A percentile compares a stretch with the other conserved stretches of the same genome.
Conservation (phyloP, 805 yeast genomes). For the Monosporozyma solicola region DNA sequence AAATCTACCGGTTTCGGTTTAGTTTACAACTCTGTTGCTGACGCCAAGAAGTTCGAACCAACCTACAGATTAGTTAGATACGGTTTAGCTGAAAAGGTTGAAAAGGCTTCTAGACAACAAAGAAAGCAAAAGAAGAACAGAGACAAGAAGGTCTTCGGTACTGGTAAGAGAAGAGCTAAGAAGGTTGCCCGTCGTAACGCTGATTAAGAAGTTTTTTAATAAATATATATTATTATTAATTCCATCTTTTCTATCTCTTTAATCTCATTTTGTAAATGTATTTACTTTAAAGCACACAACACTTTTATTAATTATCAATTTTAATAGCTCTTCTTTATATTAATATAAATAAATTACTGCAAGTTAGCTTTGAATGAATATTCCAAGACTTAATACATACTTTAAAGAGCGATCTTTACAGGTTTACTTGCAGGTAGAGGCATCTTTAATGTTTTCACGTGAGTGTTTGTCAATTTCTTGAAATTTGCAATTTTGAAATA, state of each 20-base stretch:
- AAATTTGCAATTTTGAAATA: background rate
- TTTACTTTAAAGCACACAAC: slow-evolving; percentile 1
- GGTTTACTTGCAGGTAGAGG: no score
- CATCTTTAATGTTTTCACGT: background rate
- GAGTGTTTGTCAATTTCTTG: background rate
- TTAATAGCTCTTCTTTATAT: background rate
- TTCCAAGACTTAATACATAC: no score
- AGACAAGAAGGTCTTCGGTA: slow-evolving; percentile 98
- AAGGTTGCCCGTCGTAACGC: slow-evolving; percentile 83
- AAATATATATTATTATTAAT: background rate
- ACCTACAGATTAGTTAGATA: slow-evolving; percentile 97
- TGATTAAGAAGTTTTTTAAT: slow-evolving; percentile 40
- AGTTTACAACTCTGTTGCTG: slow-evolving; percentile 95
- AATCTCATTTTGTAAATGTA: slow-evolving; percentile 1
- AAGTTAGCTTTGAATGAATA: no score
- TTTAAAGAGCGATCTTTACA: no score
- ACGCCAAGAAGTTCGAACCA: slow-evolving; percentile 98
- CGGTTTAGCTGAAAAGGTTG: slow-evolving; percentile 94
- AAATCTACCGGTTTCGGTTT: slow-evolving; percentile 99
- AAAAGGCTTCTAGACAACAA: slow-evolving; percentile 98
- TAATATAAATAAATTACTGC: background rate
- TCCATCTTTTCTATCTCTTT: background rate
- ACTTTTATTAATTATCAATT: slow-evolving; percentile 1
- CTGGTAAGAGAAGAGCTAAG: slow-evolving; percentile 91
- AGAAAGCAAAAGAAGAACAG: slow-evolving; percentile 99